phyloP scores from a whole-genome alignment of 1,284 basidiomycete genomes.

The Puccinia coronata region DNA sequence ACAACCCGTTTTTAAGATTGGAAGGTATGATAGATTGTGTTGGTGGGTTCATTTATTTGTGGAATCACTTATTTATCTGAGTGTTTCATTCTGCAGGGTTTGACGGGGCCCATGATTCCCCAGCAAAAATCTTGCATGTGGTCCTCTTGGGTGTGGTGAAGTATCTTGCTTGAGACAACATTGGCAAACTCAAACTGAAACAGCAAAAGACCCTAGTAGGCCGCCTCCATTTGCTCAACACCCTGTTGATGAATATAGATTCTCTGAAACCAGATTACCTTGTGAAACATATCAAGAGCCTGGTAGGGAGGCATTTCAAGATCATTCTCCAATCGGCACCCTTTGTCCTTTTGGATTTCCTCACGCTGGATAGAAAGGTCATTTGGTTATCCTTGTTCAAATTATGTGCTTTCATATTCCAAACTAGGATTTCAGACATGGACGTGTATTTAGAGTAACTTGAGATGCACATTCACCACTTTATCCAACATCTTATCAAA shows the following conservation, averaged over 20 bases:
- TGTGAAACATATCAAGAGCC: conserved; percentile 57
- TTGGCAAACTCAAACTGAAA: background rate
- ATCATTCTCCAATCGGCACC: conserved; percentile 60
- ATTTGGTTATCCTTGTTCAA: conserved; percentile 58
- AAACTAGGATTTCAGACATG: conserved; percentile 58
- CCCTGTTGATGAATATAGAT: background rate
- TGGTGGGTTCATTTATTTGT: background rate
- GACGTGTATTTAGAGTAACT: conserved; percentile 56
- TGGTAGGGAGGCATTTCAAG: conserved; percentile 60
- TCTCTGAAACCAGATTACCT: conserved; percentile 52
- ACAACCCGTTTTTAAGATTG: background rate
- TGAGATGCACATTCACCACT: conserved; percentile 55
- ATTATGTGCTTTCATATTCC: conserved; percentile 59
- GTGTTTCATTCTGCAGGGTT: background rate
- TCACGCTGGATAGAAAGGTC: conserved; percentile 51
- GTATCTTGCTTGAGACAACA: conserved; percentile 58
- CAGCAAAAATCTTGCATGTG: conserved; percentile 60
- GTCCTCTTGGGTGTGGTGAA: conserved; percentile 60
- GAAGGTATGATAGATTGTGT: background rate
- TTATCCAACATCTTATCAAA: conserved; percentile 55
- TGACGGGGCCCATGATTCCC: conserved; percentile 49
- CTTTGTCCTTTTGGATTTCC: conserved; percentile 59
- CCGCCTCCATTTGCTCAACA: background rate
- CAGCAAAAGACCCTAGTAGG: background rate
- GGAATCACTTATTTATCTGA: background rate